Base-by-base conservation (phyloP, 257 asterid genomes). In the Forsythia viridissima region DNA sequence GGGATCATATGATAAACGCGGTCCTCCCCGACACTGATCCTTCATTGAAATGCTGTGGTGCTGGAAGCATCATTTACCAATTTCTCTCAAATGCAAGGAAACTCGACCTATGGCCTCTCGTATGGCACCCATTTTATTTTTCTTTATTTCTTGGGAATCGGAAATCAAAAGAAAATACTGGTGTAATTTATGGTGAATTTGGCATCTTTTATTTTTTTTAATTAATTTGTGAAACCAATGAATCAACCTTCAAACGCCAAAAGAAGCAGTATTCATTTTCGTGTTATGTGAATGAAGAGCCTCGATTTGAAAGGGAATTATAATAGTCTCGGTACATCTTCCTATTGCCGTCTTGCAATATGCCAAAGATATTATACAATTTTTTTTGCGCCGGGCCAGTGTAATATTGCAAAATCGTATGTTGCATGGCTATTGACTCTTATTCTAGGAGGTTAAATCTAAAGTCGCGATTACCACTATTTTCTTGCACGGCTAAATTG, bases 1-100 rank as follows among this genome's bases (percentile, higher is more conserved):
- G 96, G 91, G 84, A 38, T 77, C 93, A 37, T 90, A 90, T 72
- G 95, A 91, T 15, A 85, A 84, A 79, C 91, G 77, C 48, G 91
- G 86, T 9, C 92, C 87, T 80, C 88, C 89, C 4, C 77, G 94
- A 18, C 92, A 84, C 72, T 93, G 71, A 84, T 85, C 74, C n/a
- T 67, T 69, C 15, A 4, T 40, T 70, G 59, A 48, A 43, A 75
- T 52, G 66, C 37, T 15, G 70, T 75, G 80, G 77, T 71, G 37
- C 40, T 74, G 34, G 72, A 70, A 77, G 44, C 34, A 13, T 24
- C 8, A 4, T 40, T 38, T 42, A 21, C 57, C 52, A 43, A 52
- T 79, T 75, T 69, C 74, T 71, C 37, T 57, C 72, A 13, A 12
- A 59, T 57, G 70, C 39, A 66, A 43, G 38, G 38, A 70, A 30